phyloP scores from a whole-genome alignment of 225 moss, liverwort and hornwort species.

The Marchantia paleacea region DNA sequence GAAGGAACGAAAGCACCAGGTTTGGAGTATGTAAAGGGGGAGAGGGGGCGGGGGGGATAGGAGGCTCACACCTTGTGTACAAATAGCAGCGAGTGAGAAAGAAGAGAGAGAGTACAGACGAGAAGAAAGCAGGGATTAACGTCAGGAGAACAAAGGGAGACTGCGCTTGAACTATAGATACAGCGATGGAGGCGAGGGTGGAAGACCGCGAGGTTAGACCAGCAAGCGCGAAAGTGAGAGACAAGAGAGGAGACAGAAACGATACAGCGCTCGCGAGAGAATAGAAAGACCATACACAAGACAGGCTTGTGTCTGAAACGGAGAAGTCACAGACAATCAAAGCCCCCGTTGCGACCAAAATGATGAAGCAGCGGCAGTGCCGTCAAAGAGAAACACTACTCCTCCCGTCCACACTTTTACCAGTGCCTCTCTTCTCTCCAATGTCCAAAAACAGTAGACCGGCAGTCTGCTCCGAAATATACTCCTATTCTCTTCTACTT shows the following conservation, averaged over 20 bases:
- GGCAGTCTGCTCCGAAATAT: conserved; percentile 8
- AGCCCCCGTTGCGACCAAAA: conserved; percentile 14
- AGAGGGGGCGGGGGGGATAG: neutral
- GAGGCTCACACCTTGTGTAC: neutral
- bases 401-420: neutral
- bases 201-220: neutral
- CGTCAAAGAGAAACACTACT: conserved; percentile 9
- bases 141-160: neutral
- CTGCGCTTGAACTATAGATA: neutral
- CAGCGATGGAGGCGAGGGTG: neutral
- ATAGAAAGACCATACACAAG: neutral
- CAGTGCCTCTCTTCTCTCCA: neutral
- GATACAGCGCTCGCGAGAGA: conserved; percentile 6
- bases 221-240: neutral
- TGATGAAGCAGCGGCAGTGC: conserved; percentile 14
- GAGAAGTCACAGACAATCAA: neutral
- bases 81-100: conserved; percentile 6
- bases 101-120: conserved; percentile 55
- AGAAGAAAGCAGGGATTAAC: neutral
- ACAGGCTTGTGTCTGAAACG: neutral
- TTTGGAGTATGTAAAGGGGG: conserved; percentile 4
- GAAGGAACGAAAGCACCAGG: neutral
- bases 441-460: neutral
- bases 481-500: conserved; percentile 15
- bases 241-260: neutral